Percentiles rank a stretch among this genome's conserved stretches.
Conservation (phyloP, 1,284 basidiomycete genomes). For the Jaminaea rosea region DNA sequence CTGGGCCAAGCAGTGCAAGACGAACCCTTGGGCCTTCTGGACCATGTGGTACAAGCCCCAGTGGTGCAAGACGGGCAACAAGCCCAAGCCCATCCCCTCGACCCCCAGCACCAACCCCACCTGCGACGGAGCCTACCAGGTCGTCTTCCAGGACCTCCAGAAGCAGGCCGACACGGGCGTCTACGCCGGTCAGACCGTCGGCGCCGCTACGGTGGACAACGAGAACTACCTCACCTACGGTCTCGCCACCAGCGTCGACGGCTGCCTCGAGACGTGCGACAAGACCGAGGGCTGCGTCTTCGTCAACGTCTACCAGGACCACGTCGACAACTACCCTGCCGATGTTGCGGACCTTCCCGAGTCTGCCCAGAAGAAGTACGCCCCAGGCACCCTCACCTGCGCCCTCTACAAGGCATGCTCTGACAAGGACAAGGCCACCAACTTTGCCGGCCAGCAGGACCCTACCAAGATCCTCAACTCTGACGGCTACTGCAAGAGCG, state of each 20-base stretch:
- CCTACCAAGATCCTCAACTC: conserved; percentile 18
- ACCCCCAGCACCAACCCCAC: not conserved
- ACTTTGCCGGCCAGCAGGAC: conserved; percentile 26
- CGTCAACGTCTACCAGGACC: conserved; percentile 26
- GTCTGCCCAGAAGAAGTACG: conserved; percentile 16
- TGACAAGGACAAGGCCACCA: conserved; percentile 12
- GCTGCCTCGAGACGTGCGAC: conserved; percentile 14
- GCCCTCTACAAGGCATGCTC: conserved; percentile 19
- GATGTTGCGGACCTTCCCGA: conserved; percentile 10
- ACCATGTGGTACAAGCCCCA: conserved; percentile 2
- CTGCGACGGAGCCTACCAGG: conserved; percentile 9
- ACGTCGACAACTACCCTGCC: conserved; percentile 8
- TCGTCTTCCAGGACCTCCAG: conserved; percentile 12
- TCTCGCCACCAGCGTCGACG: conserved; percentile 5
- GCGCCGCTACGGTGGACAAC: conserved; percentile 17
- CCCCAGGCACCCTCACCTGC: conserved; percentile 10
- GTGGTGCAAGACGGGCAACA: conserved; percentile 12
- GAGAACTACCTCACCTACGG: conserved; percentile 21
- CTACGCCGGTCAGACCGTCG: conserved; percentile 14
- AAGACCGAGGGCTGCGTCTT: conserved; percentile 9
- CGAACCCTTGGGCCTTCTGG: too few species aligned
- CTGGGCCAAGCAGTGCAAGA: conserved; percentile 9
- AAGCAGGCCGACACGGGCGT: conserved; percentile 6
- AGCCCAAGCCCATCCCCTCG: too few species aligned
- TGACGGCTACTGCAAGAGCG: conserved; percentile 20